A percentile compares a stretch with the other conserved stretches of the same genome.
Evolutionary conservation across 345 rosid species (phyloP).

Genomic region (Pistacia atlantica): DNA sequence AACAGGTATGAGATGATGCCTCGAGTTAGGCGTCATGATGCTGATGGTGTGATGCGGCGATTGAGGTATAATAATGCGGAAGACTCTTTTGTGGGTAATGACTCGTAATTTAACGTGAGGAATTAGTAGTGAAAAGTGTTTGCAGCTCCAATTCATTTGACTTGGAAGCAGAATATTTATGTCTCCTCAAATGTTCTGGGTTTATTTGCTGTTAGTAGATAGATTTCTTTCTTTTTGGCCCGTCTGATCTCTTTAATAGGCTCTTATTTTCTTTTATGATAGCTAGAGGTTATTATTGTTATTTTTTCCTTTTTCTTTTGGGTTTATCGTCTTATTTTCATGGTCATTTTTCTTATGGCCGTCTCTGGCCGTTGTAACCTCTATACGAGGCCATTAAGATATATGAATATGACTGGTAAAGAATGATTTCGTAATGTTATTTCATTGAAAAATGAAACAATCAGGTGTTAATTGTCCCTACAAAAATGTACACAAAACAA

Average conservation of each 20-base stretch:
- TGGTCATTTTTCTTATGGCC: conserved; percentile 7
- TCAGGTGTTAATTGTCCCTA: neutral
- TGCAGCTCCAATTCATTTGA: conserved; percentile 3
- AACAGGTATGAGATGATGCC: conserved; percentile 35
- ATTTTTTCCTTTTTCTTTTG: too few relatives aligned
- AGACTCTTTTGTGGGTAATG: conserved; percentile 22
- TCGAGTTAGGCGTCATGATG: conserved; percentile 29
- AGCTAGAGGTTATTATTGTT: neutral
- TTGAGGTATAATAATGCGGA: conserved; percentile 23
- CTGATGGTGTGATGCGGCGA: conserved; percentile 21
- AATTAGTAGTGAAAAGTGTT: neutral
- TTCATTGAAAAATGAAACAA: neutral
- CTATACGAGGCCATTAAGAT: neutral
- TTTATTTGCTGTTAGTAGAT: conserved; percentile 7
- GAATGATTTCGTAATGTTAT: conserved; percentile 7
- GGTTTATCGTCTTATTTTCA: neutral
- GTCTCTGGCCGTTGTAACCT: conserved; percentile 12
- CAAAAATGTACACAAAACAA: too few relatives aligned
- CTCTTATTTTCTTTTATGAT: neutral
- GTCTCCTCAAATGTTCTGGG: neutral
- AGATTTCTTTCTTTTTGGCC: neutral
- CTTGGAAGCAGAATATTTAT: neutral
- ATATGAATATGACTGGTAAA: conserved; percentile 4
- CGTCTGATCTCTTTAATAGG: conserved; percentile 1
- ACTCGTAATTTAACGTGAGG: conserved; percentile 13